Base-by-base conservation (phyloP, 2,329 filamentous ascomycete genomes). In the Diplocarpon mali region DNA sequence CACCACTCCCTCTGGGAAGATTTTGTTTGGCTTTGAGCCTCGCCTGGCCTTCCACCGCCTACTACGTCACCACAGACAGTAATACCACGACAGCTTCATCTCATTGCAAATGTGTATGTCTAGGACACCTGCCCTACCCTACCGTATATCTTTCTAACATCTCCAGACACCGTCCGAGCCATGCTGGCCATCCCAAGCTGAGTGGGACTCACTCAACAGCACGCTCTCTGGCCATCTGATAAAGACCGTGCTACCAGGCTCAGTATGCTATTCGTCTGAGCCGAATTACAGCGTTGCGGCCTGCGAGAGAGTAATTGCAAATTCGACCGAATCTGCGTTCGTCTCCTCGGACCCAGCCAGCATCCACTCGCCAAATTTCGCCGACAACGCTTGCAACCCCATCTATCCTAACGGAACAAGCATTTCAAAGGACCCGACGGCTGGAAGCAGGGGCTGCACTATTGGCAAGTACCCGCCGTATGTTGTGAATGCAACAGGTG, bases 301-400 rank as follows among this genome's bases (percentile, higher is more conserved):
- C 5, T 73, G 70, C 46, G 42, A 53, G 13, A 42, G 42, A 10
- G 52, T 65, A 8, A 46, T 54, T 40, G 46, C 53, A 37, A 55
- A 53, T 39, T 67, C 64, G 64, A 27, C 17, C n/a, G 62, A 56
- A 32, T 57, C 60, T 36, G 57, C 60, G 12, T 68, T 64, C 52
- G 64, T 70, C 56, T 51, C 58, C 8, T 48, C 50, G 11, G 54
- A 68, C 49, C 66, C 66, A 13, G 51, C 68, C 45, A 65, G 64
- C 40, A 56, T 54, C 48, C 54, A 63, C 48, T 60, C 55, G 56
- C 59, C 71, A 44, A 67, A 70, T 40, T 73, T 62, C 56, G 65
- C 65, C 47, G 72, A 75, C 53, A 69, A 69, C 57, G 67, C 69
- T 11, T 75, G 72, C 55, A 61, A 74, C 34, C 71, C 71, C 2